Evolutionary conservation across 805 yeast genomes (phyloP).

Genomic region (Hanseniaspora thailandica): DNA sequence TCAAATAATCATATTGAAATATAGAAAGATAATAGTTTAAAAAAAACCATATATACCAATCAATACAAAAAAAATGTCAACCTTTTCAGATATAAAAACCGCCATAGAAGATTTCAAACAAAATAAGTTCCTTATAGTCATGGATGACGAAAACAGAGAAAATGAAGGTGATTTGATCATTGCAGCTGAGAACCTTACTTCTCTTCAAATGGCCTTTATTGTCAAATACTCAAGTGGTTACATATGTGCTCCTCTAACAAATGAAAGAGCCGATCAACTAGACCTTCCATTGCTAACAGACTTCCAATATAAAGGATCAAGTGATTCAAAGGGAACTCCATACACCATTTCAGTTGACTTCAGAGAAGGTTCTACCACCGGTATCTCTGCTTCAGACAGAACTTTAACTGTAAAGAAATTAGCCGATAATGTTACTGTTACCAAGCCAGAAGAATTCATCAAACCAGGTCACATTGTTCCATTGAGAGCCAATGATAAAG

Average conservation of each 20-base stretch:
- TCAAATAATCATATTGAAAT: not conserved
- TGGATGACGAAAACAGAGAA: conserved; percentile 93
- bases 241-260: conserved; percentile 80
- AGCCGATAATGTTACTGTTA: conserved; percentile 40
- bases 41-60: not conserved
- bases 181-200: conserved; percentile 74
- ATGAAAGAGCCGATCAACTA: conserved; percentile 64
- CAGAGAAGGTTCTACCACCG: conserved; percentile 86
- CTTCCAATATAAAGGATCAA: conserved; percentile 28
- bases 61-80: not conserved
- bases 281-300: conserved; percentile 63
- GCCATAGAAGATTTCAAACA: conserved; percentile 26
- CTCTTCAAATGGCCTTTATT: conserved; percentile 84
- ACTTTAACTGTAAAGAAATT: conserved; percentile 66
- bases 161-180: conserved; percentile 94
- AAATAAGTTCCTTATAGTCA: conserved; percentile 68
- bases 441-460: conserved; percentile 55
- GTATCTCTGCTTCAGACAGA: conserved; percentile 90
- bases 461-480: conserved; percentile 95
- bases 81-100: conserved; percentile 24
- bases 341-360: conserved; percentile 87
- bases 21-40: no score
- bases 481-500: conserved; percentile 77
- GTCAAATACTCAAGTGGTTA: conserved; percentile 83
- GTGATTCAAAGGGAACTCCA: conserved; percentile 91